Base-by-base conservation (phyloP, 441 rosid genomes). In the Capsella rubella region DNA sequence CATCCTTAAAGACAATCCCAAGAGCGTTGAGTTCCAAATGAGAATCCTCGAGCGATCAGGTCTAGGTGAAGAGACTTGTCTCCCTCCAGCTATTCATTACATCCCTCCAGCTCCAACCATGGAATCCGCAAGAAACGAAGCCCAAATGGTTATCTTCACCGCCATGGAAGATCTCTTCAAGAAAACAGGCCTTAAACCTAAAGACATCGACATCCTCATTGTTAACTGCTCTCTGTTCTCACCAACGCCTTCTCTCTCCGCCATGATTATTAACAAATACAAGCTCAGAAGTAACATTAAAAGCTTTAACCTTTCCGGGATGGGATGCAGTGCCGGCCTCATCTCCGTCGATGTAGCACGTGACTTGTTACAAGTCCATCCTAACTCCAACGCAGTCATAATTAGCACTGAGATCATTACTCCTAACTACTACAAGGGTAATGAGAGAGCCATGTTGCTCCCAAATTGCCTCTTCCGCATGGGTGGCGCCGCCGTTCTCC, bases 391-490 rank as follows among this genome's bases (percentile, higher is more conserved):
- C 78, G 98, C 93, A 0, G 87, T 91, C 4, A 84, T 94, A 3
- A 85, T 94, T 1, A 91, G 97, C 79, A 94, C 98, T 0, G 98
- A 92, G 83, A 94, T 94, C 79, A 92, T 92, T 35, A 94, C 97
- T 3, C 98, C 97, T 1, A 94, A 94, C 62, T 87, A 89, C 56
- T 93, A 93, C 78, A 74, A 87, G 55, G 98, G 98, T 3, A 89
- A 87, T 0, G 97, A 90, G 62, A 75, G 95, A 80, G 96, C 98
- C 15, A 91, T 90, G 97, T 89, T 91, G 51, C 90, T 94, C 11
- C 95, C 98, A 3, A 94, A 94, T 29, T 94, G 98, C 68, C 89
- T 93, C 35, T 93, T 93, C 84, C 90, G 98, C 0, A 90, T 93
- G 97, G 98, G 98, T 0, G 92, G 90, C 0, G 98, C 97, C 0